A percentile compares a stretch with the other conserved stretches of the same genome.
Conservation (phyloP, 129 eudicot genomes). For the carrot (Daucus carota) region DNA sequence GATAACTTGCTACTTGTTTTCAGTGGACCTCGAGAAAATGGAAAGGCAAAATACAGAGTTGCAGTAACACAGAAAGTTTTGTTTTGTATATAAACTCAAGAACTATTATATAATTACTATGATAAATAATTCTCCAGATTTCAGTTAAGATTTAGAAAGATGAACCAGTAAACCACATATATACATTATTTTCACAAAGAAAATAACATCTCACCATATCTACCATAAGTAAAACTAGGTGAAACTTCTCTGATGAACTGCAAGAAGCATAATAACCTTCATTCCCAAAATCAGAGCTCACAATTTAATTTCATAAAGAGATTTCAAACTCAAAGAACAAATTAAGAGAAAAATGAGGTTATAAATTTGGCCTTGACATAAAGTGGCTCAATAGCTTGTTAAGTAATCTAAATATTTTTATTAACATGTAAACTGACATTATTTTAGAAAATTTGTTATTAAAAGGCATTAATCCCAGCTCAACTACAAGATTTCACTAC, state of each 20-base stretch:
- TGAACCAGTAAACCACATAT: background rate
- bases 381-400: background rate
- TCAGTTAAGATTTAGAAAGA: background rate
- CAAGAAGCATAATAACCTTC: background rate
- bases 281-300: background rate
- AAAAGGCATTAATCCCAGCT: background rate
- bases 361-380: background rate
- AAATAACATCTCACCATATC: background rate
- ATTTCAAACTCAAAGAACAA: background rate
- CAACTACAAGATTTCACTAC: constrained; percentile 3
- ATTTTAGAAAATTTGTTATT: background rate
- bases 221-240: background rate
- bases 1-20: background rate
- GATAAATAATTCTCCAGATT: background rate
- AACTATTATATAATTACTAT: background rate
- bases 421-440: background rate
- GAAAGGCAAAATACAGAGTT: background rate
- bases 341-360: background rate
- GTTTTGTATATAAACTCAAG: background rate
- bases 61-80: background rate
- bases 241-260: background rate
- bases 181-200: background rate
- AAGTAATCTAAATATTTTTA: background rate
- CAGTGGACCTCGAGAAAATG: background rate
- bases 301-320: background rate